A percentile compares a stretch with the other conserved stretches of the same genome.
These are phyloP conservation scores for Lecanoromycetidae sp. DNA, from an alignment of 2,329 filamentous ascomycete species.

Conservation along the genomic window DNA sequence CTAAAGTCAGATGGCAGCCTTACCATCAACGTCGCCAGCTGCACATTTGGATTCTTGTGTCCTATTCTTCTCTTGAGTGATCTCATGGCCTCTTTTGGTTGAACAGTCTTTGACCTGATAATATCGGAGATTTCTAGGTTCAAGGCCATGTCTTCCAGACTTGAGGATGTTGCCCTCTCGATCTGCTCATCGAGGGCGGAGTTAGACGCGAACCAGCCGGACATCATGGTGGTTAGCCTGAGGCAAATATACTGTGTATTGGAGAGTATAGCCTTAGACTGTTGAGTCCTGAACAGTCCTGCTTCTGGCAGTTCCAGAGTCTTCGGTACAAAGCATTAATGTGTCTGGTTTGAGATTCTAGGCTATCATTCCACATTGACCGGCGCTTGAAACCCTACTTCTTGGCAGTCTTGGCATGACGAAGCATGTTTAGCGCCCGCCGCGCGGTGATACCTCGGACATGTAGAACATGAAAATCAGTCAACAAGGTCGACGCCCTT, in stretches of 20 bases:
- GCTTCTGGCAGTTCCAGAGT: too few relatives aligned
- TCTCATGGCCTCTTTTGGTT: slow-evolving; percentile 96
- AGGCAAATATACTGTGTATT: too few relatives aligned
- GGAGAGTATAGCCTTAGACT: too few relatives aligned
- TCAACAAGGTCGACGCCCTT: too few relatives aligned
- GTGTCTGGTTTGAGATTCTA: too few relatives aligned
- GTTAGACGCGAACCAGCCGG: slow-evolving; percentile 91
- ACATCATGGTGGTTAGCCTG: too few relatives aligned
- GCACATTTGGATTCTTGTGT: slow-evolving; percentile 95
- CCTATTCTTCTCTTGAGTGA: slow-evolving; percentile 87
- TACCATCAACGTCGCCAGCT: slow-evolving; percentile 88
- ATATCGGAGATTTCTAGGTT: slow-evolving; percentile 97
- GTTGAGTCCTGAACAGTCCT: too few relatives aligned
- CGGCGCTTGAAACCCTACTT: not conserved
- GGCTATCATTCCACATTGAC: not conserved
- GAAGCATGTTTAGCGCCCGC: not conserved
- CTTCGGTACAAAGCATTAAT: too few relatives aligned
- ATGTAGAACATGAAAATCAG: too few relatives aligned
- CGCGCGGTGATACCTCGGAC: too few relatives aligned
- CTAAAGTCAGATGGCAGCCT: slow-evolving; percentile 16
- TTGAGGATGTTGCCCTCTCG: slow-evolving; percentile 86
- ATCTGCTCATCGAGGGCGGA: slow-evolving; percentile 94
- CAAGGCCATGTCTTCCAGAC: slow-evolving; percentile 92
- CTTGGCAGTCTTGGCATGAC: slow-evolving; percentile 8
- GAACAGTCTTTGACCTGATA: slow-evolving; percentile 93